Percentiles rank a stretch among this genome's conserved stretches.
phyloP scores from a whole-genome alignment of 2,329 filamentous ascomycete genomes.

The Rutstroemia sp. region DNA sequence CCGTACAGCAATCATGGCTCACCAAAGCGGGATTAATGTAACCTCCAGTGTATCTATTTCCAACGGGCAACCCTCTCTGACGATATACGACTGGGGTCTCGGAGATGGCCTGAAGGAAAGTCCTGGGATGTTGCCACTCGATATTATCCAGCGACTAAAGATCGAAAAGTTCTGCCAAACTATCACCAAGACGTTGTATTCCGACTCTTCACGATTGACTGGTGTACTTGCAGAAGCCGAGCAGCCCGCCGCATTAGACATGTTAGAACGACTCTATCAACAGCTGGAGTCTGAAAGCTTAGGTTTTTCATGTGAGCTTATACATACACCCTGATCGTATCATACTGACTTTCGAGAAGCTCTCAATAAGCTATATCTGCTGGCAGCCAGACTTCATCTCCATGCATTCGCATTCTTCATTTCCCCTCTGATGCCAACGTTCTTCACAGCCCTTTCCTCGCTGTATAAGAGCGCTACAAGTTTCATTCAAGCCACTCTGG shows the following conservation, averaged over 20 bases:
- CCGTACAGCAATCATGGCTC: background rate
- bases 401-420: slow-evolving; percentile 20
- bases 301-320: slow-evolving; percentile 3
- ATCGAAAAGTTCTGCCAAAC: slow-evolving; percentile 53
- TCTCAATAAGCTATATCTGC: slow-evolving; percentile 14
- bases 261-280: slow-evolving; percentile 27
- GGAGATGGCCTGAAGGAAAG: slow-evolving; percentile 34
- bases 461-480: slow-evolving; percentile 32
- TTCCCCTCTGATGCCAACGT: background rate
- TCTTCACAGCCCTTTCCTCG: slow-evolving; percentile 31
- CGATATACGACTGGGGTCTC: slow-evolving; percentile 51
- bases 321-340: too few relatives aligned
- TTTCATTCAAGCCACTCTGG: slow-evolving; percentile 15
- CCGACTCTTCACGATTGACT: slow-evolving; percentile 39
- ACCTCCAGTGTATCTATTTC: slow-evolving; percentile 51
- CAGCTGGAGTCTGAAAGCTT: slow-evolving; percentile 4
- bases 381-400: slow-evolving; percentile 17
- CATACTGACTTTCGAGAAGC: slow-evolving; percentile 8
- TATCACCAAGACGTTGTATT: slow-evolving; percentile 48
- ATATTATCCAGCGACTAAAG: slow-evolving; percentile 41
- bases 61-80: slow-evolving; percentile 59
- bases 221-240: slow-evolving; percentile 35
- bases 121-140: slow-evolving; percentile 41
- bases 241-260: slow-evolving; percentile 35
- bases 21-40: background rate